Evolutionary conservation across 108 stramenopile species (phyloP), one percentile per base, ranked within the genome.

Genomic region (Nitzschia putrida): DNA sequence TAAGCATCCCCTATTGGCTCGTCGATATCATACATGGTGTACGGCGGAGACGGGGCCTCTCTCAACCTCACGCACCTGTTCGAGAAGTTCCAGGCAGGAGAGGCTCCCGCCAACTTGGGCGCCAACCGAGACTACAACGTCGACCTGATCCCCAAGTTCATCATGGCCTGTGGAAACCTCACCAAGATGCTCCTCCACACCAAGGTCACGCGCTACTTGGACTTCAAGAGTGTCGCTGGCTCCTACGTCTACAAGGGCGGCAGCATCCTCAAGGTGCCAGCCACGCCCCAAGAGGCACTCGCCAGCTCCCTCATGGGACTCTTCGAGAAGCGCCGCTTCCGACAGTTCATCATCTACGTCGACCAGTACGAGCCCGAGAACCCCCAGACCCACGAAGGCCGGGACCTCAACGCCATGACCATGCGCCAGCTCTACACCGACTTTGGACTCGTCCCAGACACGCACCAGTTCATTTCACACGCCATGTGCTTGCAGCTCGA

Each of bases 141-240:
- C 21, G 99, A 99, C 87, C 86, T 98, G 42, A 92, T 99, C 64
- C 98, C 98, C 21, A 99, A 99, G 81, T 98, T 98, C 81, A 97
- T 99, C 80, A 99, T 99, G 98, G 98, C 99, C 11, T 94, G 94
- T 69, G 99, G 99, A 26, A 97, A 97, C 64, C 87, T 99, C 24
- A 98, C 98, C 44, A 97, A 99, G 80, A 98, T 99, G 93, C 81
- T 99, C 58, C 83, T 97, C 53, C 96, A 97, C 85, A 96, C 97
- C 65, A 97, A 97, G 80, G 97, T 99, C 47, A 97, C 95, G 26
- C 85, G 93, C 21, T 99, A 99, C 84, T 77, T 99, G 58, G 98
- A 99, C 53, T 99, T 99, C 86, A 97, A 97, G 79, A 81, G 80
- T 37, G 92, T 99, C 57, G 88, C 94, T 58, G 97, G 97, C 64